These are phyloP conservation scores for Trypanosoma vivax DNA, from an alignment of 208 protist genomes.

Conservation along the genomic window DNA sequence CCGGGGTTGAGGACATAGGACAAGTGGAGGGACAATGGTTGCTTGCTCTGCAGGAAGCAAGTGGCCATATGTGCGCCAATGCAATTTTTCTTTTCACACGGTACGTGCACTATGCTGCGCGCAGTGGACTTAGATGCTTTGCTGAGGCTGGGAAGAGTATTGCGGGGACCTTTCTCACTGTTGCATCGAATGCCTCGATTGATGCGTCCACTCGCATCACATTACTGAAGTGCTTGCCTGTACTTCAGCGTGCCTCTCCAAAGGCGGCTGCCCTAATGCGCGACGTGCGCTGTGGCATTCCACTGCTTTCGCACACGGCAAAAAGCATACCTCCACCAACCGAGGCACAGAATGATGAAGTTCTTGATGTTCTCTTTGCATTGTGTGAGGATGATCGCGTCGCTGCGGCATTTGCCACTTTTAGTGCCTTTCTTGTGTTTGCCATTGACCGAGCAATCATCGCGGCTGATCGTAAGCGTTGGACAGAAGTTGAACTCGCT, in stretches of 20 bases:
- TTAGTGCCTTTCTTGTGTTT: conserved; percentile 28
- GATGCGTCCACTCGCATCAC: conserved; percentile 17
- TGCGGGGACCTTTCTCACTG: conserved; percentile 38
- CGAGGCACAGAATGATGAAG: conserved; percentile 19
- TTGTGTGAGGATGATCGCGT: conserved; percentile 43
- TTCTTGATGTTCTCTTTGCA: conserved; percentile 28
- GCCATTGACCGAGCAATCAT: conserved; percentile 17
- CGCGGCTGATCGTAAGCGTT: conserved; percentile 6
- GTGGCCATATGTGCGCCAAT: conserved; percentile 37
- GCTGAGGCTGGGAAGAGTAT: conserved; percentile 42
- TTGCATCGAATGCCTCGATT: conserved; percentile 29
- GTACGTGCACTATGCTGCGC: conserved; percentile 20
- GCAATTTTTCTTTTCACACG: conserved; percentile 40
- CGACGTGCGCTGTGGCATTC: conserved; percentile 36
- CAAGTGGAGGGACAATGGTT: conserved; percentile 18
- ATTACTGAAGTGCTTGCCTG: conserved; percentile 32
- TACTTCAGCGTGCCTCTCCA: conserved; percentile 35
- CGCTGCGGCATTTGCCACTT: conserved; percentile 26
- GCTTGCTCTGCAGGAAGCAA: conserved; percentile 31
- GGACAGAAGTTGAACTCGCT: conserved; percentile 13
- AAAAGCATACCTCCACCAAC: conserved; percentile 16
- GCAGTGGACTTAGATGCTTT: conserved; percentile 23
- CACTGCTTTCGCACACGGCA: conserved; percentile 26
- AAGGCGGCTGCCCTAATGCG: conserved; percentile 45
- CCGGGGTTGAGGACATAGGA: background rate